These are phyloP conservation scores for Lineolata rhizophorae DNA, from an alignment of 495 filamentous ascomycete genomes.

Conservation along the genomic window DNA sequence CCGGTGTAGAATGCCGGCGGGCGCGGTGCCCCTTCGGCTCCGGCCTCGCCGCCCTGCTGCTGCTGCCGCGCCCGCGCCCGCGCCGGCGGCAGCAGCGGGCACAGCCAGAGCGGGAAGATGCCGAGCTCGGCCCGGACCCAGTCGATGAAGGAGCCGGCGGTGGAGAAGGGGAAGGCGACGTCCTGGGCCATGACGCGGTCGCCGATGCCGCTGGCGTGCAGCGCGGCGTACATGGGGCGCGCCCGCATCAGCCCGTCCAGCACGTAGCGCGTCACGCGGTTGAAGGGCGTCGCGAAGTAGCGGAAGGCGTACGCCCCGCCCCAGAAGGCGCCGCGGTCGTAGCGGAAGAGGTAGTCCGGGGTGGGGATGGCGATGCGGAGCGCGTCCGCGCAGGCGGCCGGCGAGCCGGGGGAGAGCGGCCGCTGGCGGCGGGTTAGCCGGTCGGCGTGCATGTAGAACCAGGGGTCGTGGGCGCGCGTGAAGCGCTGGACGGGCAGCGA, in stretches of 20 bases:
- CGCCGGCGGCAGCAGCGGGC: constrained; percentile 21
- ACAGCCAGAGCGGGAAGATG: constrained; percentile 36
- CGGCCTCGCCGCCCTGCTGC: no score
- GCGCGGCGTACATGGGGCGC: constrained; percentile 33
- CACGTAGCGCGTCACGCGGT: constrained; percentile 28
- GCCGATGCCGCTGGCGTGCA: constrained; percentile 25
- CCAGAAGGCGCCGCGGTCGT: constrained; percentile 40
- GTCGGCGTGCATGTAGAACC: constrained; percentile 14
- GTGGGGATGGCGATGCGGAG: constrained; percentile 30
- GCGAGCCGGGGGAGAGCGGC: no score
- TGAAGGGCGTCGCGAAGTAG: constrained; percentile 33
- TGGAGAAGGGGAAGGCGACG: constrained; percentile 25
- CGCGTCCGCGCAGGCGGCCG: constrained; percentile 17
- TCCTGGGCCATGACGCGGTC: constrained; percentile 33
- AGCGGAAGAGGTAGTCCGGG: constrained; percentile 35
- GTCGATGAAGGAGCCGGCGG: constrained; percentile 22
- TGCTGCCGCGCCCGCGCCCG: no score
- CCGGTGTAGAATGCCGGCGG: no score
- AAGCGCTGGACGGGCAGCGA: constrained; percentile 7
- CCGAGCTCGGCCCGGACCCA: constrained; percentile 21
- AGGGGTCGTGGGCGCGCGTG: constrained; percentile 10
- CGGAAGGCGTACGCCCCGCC: constrained; percentile 28
- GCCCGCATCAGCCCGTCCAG: constrained; percentile 39
- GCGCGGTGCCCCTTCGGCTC: no score
- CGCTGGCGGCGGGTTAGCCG: constrained; percentile 3